Base-by-base conservation (phyloP, 345 rosid species). In the Sisymbrium irio region DNA sequence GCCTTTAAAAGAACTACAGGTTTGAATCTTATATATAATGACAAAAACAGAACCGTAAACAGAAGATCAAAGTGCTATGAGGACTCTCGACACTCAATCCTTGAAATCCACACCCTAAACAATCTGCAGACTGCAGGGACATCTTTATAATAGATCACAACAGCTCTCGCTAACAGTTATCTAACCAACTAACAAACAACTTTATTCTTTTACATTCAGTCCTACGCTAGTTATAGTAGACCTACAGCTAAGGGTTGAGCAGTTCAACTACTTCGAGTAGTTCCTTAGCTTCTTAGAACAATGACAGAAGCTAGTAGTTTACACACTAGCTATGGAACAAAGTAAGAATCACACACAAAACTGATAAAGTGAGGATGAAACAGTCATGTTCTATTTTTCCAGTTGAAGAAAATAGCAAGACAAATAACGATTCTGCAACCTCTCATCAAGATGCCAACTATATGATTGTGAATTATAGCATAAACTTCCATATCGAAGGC, bases 141-240 rank as follows among this genome's bases (percentile, higher is more conserved):
- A 54, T 20, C 39, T 65, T 72, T 55, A 15, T 65, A 45, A 55
- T n/a, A n/a, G n/a, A n/a, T n/a, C n/a, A n/a, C n/a, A 15, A 11
- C 2, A 17, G 11, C 9, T 14, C 13, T 54, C 2, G 8, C 11
- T 8, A 22, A 11, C 5, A 18, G 8, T 57, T 46, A 44, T 7
- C 53, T 19, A 19, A 51, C 36, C 10, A 64, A 2, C 58, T 35
- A 41, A 2, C 22, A 65, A 12, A n/a, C 6, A 36, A n/a, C 47
- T 33, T 55, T 18, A 12, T 33, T 41, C 37, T 51, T 40, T 33
- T 44, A 20, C 20, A 44, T 54, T 20, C 40, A n/a, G n/a, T n/a
- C n/a, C 15, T 10, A 56, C 3, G 63, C 14, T 19, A 41, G 63
- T 62, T 69, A 53, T 10, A 30, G n/a, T 32, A 32, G 27, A 62